Conservation (phyloP, 495 filamentous ascomycete genomes). For the Penicillium coprophilum region DNA sequence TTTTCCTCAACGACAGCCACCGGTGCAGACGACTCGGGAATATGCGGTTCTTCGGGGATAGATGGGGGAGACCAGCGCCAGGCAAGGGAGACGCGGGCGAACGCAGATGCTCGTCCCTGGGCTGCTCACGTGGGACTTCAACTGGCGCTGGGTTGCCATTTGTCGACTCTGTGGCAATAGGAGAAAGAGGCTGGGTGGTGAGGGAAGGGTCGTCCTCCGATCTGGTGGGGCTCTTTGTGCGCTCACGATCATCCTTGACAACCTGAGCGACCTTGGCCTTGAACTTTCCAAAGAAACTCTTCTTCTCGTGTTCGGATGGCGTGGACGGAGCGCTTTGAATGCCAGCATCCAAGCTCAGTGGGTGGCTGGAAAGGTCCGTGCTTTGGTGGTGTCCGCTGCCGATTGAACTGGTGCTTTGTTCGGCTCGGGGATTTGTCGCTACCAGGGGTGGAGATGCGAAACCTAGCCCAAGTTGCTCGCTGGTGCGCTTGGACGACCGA, state of each 20-base stretch:
- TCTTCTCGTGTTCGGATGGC: constrained; percentile 56
- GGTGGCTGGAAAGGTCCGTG: constrained; percentile 41
- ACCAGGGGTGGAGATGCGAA: constrained; percentile 52
- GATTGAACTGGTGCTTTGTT: constrained; percentile 67
- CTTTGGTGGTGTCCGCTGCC: constrained; percentile 54
- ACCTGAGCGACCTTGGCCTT: constrained; percentile 79
- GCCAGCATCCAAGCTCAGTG: constrained; percentile 42
- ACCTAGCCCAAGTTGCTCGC: constrained; percentile 49
- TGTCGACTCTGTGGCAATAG: constrained; percentile 15
- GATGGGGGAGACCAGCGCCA: constrained; percentile 37
- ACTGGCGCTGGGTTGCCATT: constrained; percentile 27
- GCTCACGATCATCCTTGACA: constrained; percentile 59
- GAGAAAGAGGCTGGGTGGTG: constrained; percentile 31
- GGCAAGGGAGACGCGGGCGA: constrained; percentile 39
- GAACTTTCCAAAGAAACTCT: constrained; percentile 79
- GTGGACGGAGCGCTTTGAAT: constrained; percentile 31
- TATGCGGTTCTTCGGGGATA: constrained; percentile 45
- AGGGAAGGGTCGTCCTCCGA: constrained; percentile 33
- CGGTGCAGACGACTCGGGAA: constrained; percentile 26
- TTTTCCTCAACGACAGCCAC: constrained; percentile 5
- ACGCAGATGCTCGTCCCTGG: constrained; percentile 24
- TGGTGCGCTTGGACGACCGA: constrained; percentile 51
- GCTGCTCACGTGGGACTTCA: constrained; percentile 27
- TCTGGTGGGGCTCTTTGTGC: constrained; percentile 54
- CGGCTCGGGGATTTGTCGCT: constrained; percentile 62